These are phyloP conservation scores for Colletotrichum sp. DNA, from an alignment of 2,329 filamentous ascomycete species.

Conservation along the genomic window DNA sequence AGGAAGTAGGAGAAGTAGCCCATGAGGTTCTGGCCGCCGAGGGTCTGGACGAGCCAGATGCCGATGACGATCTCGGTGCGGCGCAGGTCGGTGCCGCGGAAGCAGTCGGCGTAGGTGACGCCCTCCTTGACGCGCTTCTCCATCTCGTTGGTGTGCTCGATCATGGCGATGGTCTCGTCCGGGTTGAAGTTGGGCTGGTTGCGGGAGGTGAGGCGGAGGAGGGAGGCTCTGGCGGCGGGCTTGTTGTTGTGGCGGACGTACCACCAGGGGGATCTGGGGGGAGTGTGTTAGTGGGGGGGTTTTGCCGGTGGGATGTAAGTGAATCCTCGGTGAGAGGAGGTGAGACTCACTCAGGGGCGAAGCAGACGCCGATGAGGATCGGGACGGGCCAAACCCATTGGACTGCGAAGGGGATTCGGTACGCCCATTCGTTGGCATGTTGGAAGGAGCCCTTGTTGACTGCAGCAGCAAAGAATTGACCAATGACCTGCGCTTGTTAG, in stretches of 20 bases:
- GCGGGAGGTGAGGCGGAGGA: constrained; percentile 45
- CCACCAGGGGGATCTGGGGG: constrained; percentile 54
- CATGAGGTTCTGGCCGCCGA: constrained; percentile 54
- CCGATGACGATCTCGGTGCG: constrained; percentile 57
- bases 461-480: constrained; percentile 55
- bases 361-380: constrained; percentile 46
- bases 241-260: constrained; percentile 47
- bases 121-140: constrained; percentile 49
- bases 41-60: constrained; percentile 53
- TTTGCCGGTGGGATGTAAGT: background rate
- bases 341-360: constrained; percentile 49
- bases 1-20: constrained; percentile 27
- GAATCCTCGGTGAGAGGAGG: too few species aligned
- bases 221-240: constrained; percentile 42
- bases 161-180: constrained; percentile 56
- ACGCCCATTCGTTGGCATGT: constrained; percentile 49
- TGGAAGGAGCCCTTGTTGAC: constrained; percentile 48
- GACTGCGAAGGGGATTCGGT: constrained; percentile 53
- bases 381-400: constrained; percentile 59
- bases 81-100: constrained; percentile 55
- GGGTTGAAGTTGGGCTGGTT: constrained; percentile 44
- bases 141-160: constrained; percentile 57
- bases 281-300: background rate
- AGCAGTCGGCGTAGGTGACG: constrained; percentile 54
- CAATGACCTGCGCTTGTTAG: constrained; percentile 40